A percentile compares a stretch with the other conserved stretches of the same genome.
Evolutionary conservation across 1,284 basidiomycete genomes (phyloP).

Genomic region (Stereum hirsutum): DNA sequence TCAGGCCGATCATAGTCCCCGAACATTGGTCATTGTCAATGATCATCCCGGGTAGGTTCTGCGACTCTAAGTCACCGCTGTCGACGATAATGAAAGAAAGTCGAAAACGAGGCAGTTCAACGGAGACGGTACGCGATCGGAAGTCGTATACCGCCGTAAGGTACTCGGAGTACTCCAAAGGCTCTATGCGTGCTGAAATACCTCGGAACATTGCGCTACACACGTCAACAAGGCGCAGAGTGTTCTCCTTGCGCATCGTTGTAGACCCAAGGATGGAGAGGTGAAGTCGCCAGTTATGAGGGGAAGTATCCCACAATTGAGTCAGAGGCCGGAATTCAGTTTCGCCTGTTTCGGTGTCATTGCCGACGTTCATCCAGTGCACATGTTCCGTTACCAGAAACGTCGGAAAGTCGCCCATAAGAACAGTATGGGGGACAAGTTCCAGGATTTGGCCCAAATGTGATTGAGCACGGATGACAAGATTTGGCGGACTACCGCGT

Average conservation of each 20-base stretch:
- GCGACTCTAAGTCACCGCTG: slow-evolving; percentile 20
- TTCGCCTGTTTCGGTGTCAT: slow-evolving; percentile 15
- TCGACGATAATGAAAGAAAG: slow-evolving; percentile 26
- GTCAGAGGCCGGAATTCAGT: slow-evolving; percentile 29
- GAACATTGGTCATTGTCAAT: slow-evolving; percentile 24
- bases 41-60: slow-evolving; percentile 24
- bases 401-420: slow-evolving; percentile 28
- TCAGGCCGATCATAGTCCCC: slow-evolving; percentile 30
- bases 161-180: slow-evolving; percentile 21
- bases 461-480: background rate
- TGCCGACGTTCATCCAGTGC: slow-evolving; percentile 40
- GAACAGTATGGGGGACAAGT: slow-evolving; percentile 25
- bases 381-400: slow-evolving; percentile 21
- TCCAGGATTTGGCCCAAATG: slow-evolving; percentile 18
- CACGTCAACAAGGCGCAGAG: slow-evolving; percentile 17
- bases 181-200: slow-evolving; percentile 19
- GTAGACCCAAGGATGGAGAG: slow-evolving; percentile 2
- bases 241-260: background rate
- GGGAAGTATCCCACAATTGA: slow-evolving; percentile 14
- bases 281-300: slow-evolving; percentile 17
- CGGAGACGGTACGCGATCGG: background rate
- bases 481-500: background rate
- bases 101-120: slow-evolving; percentile 24
- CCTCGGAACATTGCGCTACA: slow-evolving; percentile 22
- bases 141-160: background rate